phyloP scores from a whole-genome alignment of 441 rosid species.

The Manihot esculenta region DNA sequence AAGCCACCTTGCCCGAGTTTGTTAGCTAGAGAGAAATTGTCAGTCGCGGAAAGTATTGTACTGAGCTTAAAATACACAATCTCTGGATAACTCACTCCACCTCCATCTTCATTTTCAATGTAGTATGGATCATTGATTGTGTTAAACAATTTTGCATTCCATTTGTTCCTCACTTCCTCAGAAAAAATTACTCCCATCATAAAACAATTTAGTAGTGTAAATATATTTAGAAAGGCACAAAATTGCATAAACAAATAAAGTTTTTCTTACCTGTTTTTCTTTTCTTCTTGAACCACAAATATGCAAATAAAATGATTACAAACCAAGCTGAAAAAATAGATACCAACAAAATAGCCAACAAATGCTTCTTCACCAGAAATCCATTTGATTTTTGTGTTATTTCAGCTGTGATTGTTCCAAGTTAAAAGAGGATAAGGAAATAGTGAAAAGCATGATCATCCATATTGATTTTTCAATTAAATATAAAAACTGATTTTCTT shows the following conservation, averaged over 20 bases:
- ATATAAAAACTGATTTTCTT: too few relatives aligned
- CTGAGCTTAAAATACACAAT: slow-evolving; percentile 1
- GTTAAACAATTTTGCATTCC: not conserved
- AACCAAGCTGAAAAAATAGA: not conserved
- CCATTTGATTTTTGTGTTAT: too few relatives aligned
- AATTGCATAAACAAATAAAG: not conserved
- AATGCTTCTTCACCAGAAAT: too few relatives aligned
- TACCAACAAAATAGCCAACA: not conserved
- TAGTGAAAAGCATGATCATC: too few relatives aligned
- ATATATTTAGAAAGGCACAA: not conserved
- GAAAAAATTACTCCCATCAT: not conserved
- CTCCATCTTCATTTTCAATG: not conserved
- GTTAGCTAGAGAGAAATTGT: slow-evolving; percentile 10
- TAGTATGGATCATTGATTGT: not conserved
- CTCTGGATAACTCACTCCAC: not conserved
- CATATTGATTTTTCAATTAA: too few relatives aligned
- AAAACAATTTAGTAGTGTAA: not conserved
- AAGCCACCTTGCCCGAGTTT: slow-evolving; percentile 18
- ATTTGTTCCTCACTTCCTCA: not conserved
- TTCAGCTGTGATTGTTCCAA: too few relatives aligned
- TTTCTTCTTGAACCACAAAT: not conserved
- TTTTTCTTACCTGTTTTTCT: too few relatives aligned
- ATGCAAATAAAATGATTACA: not conserved
- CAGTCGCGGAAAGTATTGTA: not conserved
- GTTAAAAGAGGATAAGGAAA: too few relatives aligned